Evolutionary conservation across 768 basidiomycete species (phyloP), one percentile per base, ranked within the genome.

Genomic region (Porpolomopsis calyptriformis): DNA sequence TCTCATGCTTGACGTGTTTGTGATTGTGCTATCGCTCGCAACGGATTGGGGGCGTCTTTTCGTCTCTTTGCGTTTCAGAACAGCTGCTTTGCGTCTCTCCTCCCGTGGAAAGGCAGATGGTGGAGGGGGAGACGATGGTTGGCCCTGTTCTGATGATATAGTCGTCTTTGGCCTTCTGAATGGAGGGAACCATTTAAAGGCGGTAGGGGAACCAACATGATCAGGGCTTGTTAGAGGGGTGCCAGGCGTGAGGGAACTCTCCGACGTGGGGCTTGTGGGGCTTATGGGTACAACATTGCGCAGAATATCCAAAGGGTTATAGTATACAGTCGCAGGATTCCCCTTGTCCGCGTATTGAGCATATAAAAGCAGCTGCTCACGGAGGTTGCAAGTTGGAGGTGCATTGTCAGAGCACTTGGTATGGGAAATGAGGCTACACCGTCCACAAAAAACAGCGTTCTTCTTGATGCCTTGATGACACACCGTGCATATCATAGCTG

Each of bases 341-440:
- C 78, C 77, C 49, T 74, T 74, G 61, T 82, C 82, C 18, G 85
- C 83, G 54, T 85, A 85, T 49, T 86, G 80, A 0, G 84, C 83
- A 51, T 85, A 85, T 39, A 78, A 62, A 37, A 89, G 65, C n/a
- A 90, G 72, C 57, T 87, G 85, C 1, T 84, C 76, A 47, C 85
- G 82, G 34, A 89, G 72, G 57, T 90, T 85, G 55, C 88, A 91
- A 2, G 82, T 85, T 4, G 82, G 80, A 7, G 85, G 79, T 1
- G 88, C 83, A 49, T 82, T 78, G 27, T 63, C 54, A 0, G 79
- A 76, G 53, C 89, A 91, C 57, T 82, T 83, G 19, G 79, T 66
- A 60, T 97, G 93, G 20, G 83, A 78, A 50, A 97, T 86, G 49
- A 97, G 75, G 53, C 82, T 90, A 66, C 93, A 97, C 51, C 82